These are phyloP conservation scores for Trichaptum fuscoviolaceum DNA, from an alignment of 768 basidiomycete species.

Conservation along the genomic window DNA sequence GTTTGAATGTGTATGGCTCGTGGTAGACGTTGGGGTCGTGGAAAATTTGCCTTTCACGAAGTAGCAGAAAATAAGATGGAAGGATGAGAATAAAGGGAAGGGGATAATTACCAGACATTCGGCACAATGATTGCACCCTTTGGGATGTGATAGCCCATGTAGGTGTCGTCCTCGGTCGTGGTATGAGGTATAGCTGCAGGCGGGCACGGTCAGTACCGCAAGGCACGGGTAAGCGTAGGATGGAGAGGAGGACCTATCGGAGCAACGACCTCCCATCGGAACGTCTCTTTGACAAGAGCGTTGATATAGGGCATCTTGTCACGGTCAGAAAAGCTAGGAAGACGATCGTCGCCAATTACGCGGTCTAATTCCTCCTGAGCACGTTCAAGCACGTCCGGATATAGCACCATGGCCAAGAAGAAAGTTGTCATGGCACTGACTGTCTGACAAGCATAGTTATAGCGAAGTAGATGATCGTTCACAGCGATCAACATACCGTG, in stretches of 20 bases:
- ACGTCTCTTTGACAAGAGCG: background rate
- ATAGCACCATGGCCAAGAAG: background rate
- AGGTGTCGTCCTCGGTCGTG: slow-evolving; percentile 30
- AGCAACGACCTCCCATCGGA: background rate
- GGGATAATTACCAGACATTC: slow-evolving; percentile 29
- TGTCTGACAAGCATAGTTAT: background rate
- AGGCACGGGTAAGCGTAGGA: no score
- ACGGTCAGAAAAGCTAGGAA: background rate
- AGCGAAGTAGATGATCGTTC: no score
- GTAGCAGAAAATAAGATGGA: background rate
- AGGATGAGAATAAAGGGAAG: background rate
- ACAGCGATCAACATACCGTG: background rate
- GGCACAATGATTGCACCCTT: slow-evolving; percentile 27
- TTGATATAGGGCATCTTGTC: background rate
- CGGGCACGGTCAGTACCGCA: no score
- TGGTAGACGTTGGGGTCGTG: slow-evolving; percentile 16
- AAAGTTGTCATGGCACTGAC: background rate
- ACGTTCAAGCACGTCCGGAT: background rate
- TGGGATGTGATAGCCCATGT: slow-evolving; percentile 32
- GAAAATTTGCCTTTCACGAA: slow-evolving; percentile 13
- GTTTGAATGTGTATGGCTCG: slow-evolving; percentile 13
- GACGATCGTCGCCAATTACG: background rate
- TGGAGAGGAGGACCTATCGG: background rate
- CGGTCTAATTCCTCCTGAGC: background rate
- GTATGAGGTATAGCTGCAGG: slow-evolving; percentile 36